Percentiles rank a stretch among this genome's conserved stretches.
These are phyloP conservation scores for Cronartium ribicola DNA, from an alignment of 1,284 basidiomycete genomes.

Conservation along the genomic window DNA sequence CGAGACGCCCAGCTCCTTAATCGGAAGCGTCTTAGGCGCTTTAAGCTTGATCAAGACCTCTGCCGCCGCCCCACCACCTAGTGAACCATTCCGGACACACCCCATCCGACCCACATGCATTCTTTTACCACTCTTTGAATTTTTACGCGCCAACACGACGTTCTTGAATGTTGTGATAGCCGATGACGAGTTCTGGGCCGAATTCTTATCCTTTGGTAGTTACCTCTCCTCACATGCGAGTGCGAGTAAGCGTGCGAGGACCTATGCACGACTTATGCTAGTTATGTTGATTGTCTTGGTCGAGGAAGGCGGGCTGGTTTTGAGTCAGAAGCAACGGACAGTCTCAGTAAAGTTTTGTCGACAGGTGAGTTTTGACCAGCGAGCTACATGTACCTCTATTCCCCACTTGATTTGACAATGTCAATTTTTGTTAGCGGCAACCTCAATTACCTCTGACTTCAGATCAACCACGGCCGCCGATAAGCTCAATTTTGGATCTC, in stretches of 20 bases:
- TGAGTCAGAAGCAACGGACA: constrained; percentile 38
- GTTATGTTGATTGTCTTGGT: constrained; percentile 46
- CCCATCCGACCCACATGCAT: constrained; percentile 45
- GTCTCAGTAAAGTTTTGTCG: constrained; percentile 46
- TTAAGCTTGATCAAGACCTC: constrained; percentile 1
- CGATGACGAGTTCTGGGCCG: constrained; percentile 36
- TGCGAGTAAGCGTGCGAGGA: constrained; percentile 42
- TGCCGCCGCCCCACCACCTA: not conserved
- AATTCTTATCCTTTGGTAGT: constrained; percentile 48
- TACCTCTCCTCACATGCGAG: constrained; percentile 49
- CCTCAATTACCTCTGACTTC: constrained; percentile 30
- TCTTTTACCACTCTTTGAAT: constrained; percentile 48
- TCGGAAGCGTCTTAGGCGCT: not conserved
- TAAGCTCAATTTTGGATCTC: constrained; percentile 46
- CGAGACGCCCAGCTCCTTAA: not conserved
- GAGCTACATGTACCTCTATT: not conserved
- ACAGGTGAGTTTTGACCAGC: constrained; percentile 44
- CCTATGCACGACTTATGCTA: constrained; percentile 46
- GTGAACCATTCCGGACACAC: constrained; percentile 37
- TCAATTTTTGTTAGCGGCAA: constrained; percentile 13
- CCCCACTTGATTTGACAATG: not conserved
- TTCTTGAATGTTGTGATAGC: constrained; percentile 44
- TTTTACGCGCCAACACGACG: constrained; percentile 48
- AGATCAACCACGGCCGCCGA: constrained; percentile 34
- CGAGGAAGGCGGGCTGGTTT: constrained; percentile 47